Conservation (phyloP, 2,329 filamentous ascomycete species). For the Diaporthe amygdali region DNA sequence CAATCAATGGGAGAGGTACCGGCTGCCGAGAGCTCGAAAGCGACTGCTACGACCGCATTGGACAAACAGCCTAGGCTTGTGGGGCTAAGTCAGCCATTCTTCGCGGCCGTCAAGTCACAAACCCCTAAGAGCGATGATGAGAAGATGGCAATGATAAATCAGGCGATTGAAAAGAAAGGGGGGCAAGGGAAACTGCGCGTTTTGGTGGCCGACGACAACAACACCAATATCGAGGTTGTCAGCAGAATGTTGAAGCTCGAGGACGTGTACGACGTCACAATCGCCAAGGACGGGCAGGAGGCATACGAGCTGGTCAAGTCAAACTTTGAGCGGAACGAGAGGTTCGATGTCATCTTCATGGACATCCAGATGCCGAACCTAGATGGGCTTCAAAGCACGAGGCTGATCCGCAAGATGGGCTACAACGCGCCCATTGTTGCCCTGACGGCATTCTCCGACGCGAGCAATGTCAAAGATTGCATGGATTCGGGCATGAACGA, state of each 20-base stretch:
- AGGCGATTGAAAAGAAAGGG: constrained; percentile 66
- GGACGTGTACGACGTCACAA: constrained; percentile 84
- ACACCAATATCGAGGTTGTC: constrained; percentile 63
- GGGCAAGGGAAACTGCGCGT: constrained; percentile 73
- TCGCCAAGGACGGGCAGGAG: constrained; percentile 86
- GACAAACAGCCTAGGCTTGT: constrained; percentile 80
- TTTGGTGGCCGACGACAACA: constrained; percentile 78
- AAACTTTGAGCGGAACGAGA: constrained; percentile 74
- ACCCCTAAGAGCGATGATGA: constrained; percentile 52
- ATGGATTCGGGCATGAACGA: constrained; percentile 93
- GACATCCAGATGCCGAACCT: constrained; percentile 96
- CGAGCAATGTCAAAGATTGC: constrained; percentile 85
- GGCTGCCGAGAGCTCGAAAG: constrained; percentile 33
- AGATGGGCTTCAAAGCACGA: constrained; percentile 85
- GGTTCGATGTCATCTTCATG: constrained; percentile 93
- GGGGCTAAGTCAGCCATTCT: constrained; percentile 84
- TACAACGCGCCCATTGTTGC: constrained; percentile 90
- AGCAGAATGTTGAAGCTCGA: constrained; percentile 75
- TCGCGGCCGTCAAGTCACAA: constrained; percentile 52
- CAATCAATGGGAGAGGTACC: constrained; percentile 34
- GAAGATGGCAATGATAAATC: constrained; percentile 69
- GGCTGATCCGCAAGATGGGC: constrained; percentile 83
- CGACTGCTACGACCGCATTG: constrained; percentile 51
- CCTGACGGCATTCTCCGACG: constrained; percentile 87
- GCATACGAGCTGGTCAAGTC: constrained; percentile 86